Evolutionary conservation across 164 flowering plant species (phyloP).

Genomic region (Stephania yunnanensis): DNA sequence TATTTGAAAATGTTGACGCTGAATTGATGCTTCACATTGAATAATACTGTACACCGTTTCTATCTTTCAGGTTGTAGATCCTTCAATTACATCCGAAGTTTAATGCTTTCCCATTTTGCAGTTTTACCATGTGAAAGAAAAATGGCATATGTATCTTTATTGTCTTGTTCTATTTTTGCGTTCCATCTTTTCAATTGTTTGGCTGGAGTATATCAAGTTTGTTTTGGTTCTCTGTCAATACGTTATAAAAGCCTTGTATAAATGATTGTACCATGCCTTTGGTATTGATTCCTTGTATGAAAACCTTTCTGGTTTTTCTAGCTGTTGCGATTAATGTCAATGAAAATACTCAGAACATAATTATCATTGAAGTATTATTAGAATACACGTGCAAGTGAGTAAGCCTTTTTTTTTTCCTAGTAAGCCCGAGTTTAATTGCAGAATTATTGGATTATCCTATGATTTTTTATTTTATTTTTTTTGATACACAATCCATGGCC

Average conservation of each 20-base stretch:
- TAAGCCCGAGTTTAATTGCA: background rate
- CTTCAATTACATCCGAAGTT: too few relatives aligned
- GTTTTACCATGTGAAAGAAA: background rate
- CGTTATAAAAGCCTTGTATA: background rate
- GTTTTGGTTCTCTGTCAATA: too few relatives aligned
- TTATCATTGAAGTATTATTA: background rate
- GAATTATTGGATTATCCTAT: background rate
- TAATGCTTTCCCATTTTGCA: background rate
- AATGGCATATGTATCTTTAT: background rate
- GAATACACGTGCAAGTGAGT: background rate
- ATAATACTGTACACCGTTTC: background rate
- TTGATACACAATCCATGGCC: background rate
- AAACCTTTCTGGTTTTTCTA: background rate
- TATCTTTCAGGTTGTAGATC: background rate
- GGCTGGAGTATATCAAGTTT: too few relatives aligned
- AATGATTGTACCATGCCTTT: background rate
- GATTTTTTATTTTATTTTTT: background rate
- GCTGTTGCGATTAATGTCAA: background rate
- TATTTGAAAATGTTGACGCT: too few relatives aligned
- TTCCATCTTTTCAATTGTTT: too few relatives aligned
- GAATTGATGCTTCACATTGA: background rate
- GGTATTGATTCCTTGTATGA: background rate
- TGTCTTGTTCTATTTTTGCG: background rate
- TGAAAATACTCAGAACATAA: background rate
- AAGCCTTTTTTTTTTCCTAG: background rate